These are phyloP conservation scores for Spathaspora sp. DNA, from an alignment of 1,139 yeast species.

Conservation along the genomic window DNA sequence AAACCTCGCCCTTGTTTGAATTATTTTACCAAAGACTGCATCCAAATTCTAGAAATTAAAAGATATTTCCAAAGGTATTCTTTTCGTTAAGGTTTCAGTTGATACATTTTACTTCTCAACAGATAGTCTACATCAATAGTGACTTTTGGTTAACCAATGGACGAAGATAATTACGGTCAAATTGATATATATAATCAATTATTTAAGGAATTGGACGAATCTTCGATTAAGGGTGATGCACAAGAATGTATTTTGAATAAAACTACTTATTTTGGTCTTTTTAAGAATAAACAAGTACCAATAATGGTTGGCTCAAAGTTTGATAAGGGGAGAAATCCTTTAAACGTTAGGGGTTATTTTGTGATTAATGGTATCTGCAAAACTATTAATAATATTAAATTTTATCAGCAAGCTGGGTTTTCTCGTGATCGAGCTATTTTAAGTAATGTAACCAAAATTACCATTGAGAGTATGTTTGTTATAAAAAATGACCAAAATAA, in stretches of 20 bases:
- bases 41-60: too few species aligned
- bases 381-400: conserved; percentile 3
- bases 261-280: conserved; percentile 2
- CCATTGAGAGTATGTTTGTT: neutral
- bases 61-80: too few species aligned
- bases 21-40: too few species aligned
- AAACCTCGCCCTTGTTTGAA: too few species aligned
- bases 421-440: neutral
- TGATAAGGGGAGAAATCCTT: conserved; percentile 1
- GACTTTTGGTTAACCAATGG: neutral
- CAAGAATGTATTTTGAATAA: neutral
- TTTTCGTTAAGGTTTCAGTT: too few species aligned
- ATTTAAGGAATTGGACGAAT: neutral
- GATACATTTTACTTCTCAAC: too few species aligned
- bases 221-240: neutral
- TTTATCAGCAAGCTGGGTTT: neutral
- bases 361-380: conserved; percentile 1
- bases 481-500: neutral
- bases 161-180: conserved; percentile 1
- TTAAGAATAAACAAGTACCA: neutral
- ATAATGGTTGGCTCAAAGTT: conserved; percentile 1
- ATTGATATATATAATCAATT: neutral
- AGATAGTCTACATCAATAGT: too few species aligned
- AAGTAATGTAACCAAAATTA: neutral
- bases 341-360: conserved; percentile 2